Base-by-base conservation (phyloP, 2,329 filamentous ascomycete species). In the Orbilia brochopaga region DNA sequence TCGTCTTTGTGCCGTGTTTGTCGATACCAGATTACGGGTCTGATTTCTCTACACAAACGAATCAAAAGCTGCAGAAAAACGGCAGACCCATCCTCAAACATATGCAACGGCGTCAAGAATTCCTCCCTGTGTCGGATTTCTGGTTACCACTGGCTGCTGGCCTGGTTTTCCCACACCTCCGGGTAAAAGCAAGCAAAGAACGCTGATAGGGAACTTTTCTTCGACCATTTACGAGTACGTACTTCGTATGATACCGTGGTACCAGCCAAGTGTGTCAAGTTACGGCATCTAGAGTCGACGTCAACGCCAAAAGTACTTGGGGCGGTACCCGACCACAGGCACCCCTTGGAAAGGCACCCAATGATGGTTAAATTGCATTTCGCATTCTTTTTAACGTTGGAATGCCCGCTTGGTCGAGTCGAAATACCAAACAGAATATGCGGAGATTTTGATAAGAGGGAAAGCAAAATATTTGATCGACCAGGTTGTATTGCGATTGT, bases 1-100 rank as follows among this genome's bases (percentile, higher is more conserved):
- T 54, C 64, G 50, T 55, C 42, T 65, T 48, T 55, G 60, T 65
- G 67, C 67, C 67, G 67, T 72, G 67, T 70, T 70, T 70, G 66
- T 64, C 55, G 66, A 72, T 65, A 66, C 52, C 53, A 50, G 51
- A 30, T 56, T 65, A 60, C 55, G 55, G 60, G 59, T 65, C 46
- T 65, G 48, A 37, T 57, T 65, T 48, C n/a, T n/a, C 46, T 53
- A 58, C n/a, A 23, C 24, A 72, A 55, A 37, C 67, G 67, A 72
- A 72, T 72, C 67, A 72, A 40, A 65, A 21, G 53, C 55, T 51
- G 55, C 37, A 65, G 32, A 52, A 44, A 51, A 65, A 65, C 61
- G 61, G 61, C 61, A 65, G 61, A 58, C 24, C 15, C 13, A 48
- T 57, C 17, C 61, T 30, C 40, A 58, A 63, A 50, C 50, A 61